These are phyloP conservation scores for Ceratopteris richardii DNA, from an alignment of 75 land plant genomes.

Conservation along the genomic window DNA sequence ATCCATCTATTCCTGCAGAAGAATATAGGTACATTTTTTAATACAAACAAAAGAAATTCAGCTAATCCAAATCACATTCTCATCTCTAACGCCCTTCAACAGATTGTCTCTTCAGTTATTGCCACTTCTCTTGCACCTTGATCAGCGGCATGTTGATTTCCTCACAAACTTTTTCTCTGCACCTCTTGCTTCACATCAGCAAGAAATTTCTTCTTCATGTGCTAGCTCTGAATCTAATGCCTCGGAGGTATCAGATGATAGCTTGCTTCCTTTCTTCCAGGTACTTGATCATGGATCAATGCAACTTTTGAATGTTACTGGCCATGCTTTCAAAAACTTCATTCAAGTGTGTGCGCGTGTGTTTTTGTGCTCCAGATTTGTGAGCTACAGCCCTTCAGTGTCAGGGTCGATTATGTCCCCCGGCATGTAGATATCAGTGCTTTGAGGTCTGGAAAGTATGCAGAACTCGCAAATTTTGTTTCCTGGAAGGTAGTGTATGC, in stretches of 20 bases:
- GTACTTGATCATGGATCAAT: conserved; percentile 17
- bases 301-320: neutral
- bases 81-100: too few species aligned
- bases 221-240: neutral
- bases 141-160: conserved; percentile 86
- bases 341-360: too few species aligned
- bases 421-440: conserved; percentile 63
- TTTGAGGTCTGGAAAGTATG: conserved; percentile 67
- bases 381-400: conserved; percentile 60
- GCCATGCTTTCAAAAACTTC: too few species aligned
- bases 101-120: conserved; percentile 60
- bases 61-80: too few species aligned
- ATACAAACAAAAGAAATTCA: neutral
- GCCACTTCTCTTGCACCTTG: conserved; percentile 79
- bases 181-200: conserved; percentile 3
- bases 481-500: conserved; percentile 74
- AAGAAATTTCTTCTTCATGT: neutral
- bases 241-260: conserved; percentile 32
- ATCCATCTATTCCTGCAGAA: conserved; percentile 75
- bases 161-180: conserved; percentile 54
- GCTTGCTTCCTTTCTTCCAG: conserved; percentile 90
- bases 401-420: conserved; percentile 86
- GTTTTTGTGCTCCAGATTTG: conserved; percentile 46
- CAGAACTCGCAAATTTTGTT: conserved; percentile 76
- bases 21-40: conserved; percentile 60